These are phyloP conservation scores for Termitomyces sp. DNA, from an alignment of 768 basidiomycete genomes.

Conservation along the genomic window DNA sequence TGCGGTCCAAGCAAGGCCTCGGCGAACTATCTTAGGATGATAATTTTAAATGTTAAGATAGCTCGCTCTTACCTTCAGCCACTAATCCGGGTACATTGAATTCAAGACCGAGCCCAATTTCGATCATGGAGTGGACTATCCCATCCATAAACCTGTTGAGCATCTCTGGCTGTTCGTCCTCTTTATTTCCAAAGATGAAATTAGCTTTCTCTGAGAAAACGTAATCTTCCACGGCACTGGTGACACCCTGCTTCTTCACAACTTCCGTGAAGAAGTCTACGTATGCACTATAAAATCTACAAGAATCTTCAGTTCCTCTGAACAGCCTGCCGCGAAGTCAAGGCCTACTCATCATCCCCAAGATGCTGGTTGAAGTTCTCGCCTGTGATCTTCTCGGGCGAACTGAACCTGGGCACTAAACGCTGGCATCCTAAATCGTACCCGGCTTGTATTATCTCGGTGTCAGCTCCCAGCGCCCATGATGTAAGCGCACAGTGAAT, in stretches of 20 bases:
- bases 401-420: slow-evolving; percentile 26
- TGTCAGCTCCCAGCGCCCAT: slow-evolving; percentile 19
- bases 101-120: slow-evolving; percentile 57
- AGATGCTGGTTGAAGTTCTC: slow-evolving; percentile 49
- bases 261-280: slow-evolving; percentile 40
- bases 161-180: slow-evolving; percentile 30
- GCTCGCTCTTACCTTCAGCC: slow-evolving; percentile 46
- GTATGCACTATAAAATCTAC: slow-evolving; percentile 50
- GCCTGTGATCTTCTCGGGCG: slow-evolving; percentile 35
- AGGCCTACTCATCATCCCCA: slow-evolving; percentile 43
- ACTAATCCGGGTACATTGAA: slow-evolving; percentile 52
- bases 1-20: slow-evolving; percentile 54
- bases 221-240: slow-evolving; percentile 43
- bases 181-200: slow-evolving; percentile 21
- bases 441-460: slow-evolving; percentile 24
- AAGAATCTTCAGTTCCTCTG: background rate
- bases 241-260: slow-evolving; percentile 33
- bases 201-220: slow-evolving; percentile 48
- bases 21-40: background rate
- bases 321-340: background rate
- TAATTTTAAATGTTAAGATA: background rate
- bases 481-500: slow-evolving; percentile 20
- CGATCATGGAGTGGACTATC: slow-evolving; percentile 60
- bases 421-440: slow-evolving; percentile 25
- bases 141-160: slow-evolving; percentile 50